These are phyloP conservation scores for Yamadazyma dendronema DNA, from an alignment of 1,139 yeast genomes.

Conservation along the genomic window DNA sequence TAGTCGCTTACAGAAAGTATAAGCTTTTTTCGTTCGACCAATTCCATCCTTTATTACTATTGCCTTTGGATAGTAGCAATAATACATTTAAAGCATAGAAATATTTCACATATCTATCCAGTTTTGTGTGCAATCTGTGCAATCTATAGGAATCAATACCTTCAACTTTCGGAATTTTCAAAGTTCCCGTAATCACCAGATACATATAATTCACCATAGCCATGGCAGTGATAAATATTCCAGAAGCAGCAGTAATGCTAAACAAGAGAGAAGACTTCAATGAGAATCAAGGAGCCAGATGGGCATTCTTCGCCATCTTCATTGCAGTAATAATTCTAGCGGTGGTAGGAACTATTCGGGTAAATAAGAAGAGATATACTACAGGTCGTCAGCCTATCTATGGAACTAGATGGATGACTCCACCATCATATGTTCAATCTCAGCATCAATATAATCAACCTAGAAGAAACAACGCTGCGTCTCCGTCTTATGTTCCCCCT, in stretches of 20 bases:
- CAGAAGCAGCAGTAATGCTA: neutral
- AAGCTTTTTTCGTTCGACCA: no score
- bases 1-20: neutral
- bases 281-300: conserved; percentile 41
- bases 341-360: conserved; percentile 51
- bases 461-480: conserved; percentile 26
- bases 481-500: conserved; percentile 56
- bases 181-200: no score
- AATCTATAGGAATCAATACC: no score
- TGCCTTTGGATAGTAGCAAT: no score
- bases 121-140: no score
- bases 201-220: no score
- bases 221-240: neutral
- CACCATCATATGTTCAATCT: conserved; percentile 80
- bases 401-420: conserved; percentile 90
- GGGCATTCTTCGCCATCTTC: conserved; percentile 59
- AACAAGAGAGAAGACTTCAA: conserved; percentile 21
- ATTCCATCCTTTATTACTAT: no score
- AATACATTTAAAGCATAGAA: no score
- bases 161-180: no score
- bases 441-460: conserved; percentile 58
- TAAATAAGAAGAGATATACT: conserved; percentile 58
- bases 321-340: conserved; percentile 47
- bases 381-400: conserved; percentile 69
- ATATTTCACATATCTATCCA: no score